Conservation (phyloP, 2,329 filamentous ascomycete species). For the Pyrenochaeta sp. region DNA sequence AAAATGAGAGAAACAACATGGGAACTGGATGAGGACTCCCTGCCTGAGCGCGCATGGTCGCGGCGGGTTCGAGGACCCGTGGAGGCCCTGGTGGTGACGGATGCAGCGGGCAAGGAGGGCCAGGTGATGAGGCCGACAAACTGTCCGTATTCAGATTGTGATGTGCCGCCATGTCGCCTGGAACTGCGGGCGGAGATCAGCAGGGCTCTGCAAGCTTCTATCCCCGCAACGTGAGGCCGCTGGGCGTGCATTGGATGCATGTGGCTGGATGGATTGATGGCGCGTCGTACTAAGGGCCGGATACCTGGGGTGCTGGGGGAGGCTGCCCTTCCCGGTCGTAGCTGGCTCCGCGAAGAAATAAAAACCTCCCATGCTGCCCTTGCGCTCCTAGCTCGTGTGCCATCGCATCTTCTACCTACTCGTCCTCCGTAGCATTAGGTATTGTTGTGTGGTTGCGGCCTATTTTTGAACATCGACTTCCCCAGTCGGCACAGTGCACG, state of each 20-base stretch:
- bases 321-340: constrained; percentile 9
- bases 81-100: constrained; percentile 2
- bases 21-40: constrained; percentile 9
- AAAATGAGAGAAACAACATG: no score
- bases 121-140: constrained; percentile 9
- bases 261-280: no score
- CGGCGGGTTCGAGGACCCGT: no score
- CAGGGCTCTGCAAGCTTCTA: constrained; percentile 21
- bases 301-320: constrained; percentile 24
- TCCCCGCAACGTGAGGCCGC: constrained; percentile 21
- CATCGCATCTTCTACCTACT: constrained; percentile 17
- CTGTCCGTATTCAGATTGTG: constrained; percentile 7
- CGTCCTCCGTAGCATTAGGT: constrained; percentile 16
- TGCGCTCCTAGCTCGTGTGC: constrained; percentile 11
- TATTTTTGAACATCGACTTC: constrained; percentile 14
- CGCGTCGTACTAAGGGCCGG: constrained; percentile 18
- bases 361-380: constrained; percentile 28
- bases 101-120: constrained; percentile 3
- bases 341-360: constrained; percentile 15
- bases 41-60: no score
- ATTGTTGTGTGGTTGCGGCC: constrained; percentile 19
- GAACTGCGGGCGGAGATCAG: constrained; percentile 27
- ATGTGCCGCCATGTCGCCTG: constrained; percentile 23
- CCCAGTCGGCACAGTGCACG: constrained; percentile 29
- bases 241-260: constrained; percentile 14